A percentile compares a stretch with the other conserved stretches of the same genome.
Conservation (phyloP, 345 rosid species). For the Ailanthus altissimus region DNA sequence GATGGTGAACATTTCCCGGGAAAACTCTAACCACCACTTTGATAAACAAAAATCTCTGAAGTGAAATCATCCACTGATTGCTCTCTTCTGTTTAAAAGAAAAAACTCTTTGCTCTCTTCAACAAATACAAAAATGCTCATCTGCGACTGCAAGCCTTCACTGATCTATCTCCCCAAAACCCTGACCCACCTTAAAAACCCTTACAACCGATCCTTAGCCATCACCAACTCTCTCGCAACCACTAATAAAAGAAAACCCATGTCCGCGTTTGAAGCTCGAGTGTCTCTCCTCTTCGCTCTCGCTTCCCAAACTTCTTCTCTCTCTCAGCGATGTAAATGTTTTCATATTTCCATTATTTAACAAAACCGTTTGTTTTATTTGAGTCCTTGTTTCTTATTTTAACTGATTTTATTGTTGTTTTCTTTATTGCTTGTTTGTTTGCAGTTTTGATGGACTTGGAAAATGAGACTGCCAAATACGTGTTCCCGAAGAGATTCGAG, state of each 20-base stretch:
- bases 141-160: slow-evolving; percentile 33
- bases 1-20: background rate
- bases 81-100: no score
- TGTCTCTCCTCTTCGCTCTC: slow-evolving; percentile 81
- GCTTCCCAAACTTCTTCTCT: slow-evolving; percentile 67
- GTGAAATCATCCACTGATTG: background rate
- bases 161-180: slow-evolving; percentile 26
- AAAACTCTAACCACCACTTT: background rate
- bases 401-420: background rate
- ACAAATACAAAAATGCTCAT: slow-evolving; percentile 29
- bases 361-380: background rate
- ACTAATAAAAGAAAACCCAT: slow-evolving; percentile 39
- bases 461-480: slow-evolving; percentile 67
- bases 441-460: slow-evolving; percentile 74
- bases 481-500: slow-evolving; percentile 74
- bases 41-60: background rate
- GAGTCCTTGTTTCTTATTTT: background rate
- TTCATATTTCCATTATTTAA: background rate
- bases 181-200: background rate
- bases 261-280: slow-evolving; percentile 67
- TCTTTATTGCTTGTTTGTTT: slow-evolving; percentile 4
- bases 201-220: slow-evolving; percentile 20
- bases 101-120: background rate
- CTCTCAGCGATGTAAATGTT: slow-evolving; percentile 82
- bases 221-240: slow-evolving; percentile 37